These are phyloP conservation scores for Clonostachys byssicola DNA, from an alignment of 2,329 filamentous ascomycete genomes.

Conservation along the genomic window DNA sequence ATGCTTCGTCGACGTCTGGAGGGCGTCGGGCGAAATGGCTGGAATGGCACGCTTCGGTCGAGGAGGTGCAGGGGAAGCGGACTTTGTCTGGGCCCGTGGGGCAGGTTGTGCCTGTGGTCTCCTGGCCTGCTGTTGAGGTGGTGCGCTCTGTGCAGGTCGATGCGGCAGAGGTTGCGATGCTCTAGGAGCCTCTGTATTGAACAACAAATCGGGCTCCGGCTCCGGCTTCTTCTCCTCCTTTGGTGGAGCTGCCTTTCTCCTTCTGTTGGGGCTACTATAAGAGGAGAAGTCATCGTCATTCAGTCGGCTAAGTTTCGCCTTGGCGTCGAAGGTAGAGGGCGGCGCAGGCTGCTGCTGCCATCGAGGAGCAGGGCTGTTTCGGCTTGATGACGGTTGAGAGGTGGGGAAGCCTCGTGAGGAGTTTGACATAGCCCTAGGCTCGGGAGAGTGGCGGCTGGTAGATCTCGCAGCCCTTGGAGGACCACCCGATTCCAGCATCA, in stretches of 20 bases:
- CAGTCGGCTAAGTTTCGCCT: conserved; percentile 64
- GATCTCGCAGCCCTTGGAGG: conserved; percentile 39
- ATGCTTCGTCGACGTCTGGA: conserved; percentile 73
- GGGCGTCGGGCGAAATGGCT: conserved; percentile 59
- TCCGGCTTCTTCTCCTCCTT: conserved; percentile 29
- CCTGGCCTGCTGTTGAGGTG: conserved; percentile 27
- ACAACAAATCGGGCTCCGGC: conserved; percentile 61
- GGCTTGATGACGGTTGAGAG: conserved; percentile 35
- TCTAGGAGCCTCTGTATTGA: conserved; percentile 32
- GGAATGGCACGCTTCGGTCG: conserved; percentile 59
- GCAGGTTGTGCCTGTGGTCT: conserved; percentile 23
- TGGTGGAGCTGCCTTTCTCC: conserved; percentile 60
- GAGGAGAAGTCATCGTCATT: conserved; percentile 80
- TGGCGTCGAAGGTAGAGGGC: conserved; percentile 27
- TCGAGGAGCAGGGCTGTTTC: conserved; percentile 44
- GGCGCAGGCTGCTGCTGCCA: conserved; percentile 50
- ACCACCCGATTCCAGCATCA: conserved; percentile 70
- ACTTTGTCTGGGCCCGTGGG: neutral
- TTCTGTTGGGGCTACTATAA: conserved; percentile 82
- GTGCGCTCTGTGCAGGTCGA: conserved; percentile 28
- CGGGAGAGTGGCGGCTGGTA: conserved; percentile 2
- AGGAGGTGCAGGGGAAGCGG: conserved; percentile 21
- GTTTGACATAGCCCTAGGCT: conserved; percentile 18
- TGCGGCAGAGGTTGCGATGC: conserved; percentile 26
- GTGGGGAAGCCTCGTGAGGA: conserved; percentile 45